Evolutionary conservation across 345 rosid genomes (phyloP).

Genomic region (Salix exigua): DNA sequence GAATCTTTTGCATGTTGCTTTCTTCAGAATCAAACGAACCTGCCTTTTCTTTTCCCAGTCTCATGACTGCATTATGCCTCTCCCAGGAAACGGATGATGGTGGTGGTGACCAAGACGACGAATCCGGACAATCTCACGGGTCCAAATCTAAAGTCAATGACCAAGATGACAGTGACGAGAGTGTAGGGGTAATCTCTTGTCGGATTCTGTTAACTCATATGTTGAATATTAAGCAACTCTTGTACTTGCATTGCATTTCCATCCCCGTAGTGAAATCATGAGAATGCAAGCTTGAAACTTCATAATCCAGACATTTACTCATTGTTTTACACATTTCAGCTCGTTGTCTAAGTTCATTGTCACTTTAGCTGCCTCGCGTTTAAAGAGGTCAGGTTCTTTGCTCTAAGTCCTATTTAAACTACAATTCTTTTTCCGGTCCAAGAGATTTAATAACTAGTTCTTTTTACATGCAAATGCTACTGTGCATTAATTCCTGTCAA

Average conservation of each 20-base stretch:
- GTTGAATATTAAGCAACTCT: neutral
- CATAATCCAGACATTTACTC: neutral
- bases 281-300: neutral
- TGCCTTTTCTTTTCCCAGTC: neutral
- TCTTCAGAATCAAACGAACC: neutral
- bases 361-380: neutral
- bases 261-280: neutral
- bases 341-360: neutral
- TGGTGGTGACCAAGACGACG: slow-evolving; percentile 14
- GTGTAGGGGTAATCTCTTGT: slow-evolving; percentile 20
- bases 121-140: slow-evolving; percentile 4
- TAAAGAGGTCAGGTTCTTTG: neutral
- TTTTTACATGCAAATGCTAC: neutral
- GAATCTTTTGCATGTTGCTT: neutral
- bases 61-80: neutral
- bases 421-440: neutral
- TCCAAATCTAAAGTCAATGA: slow-evolving; percentile 28
- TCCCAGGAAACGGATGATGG: slow-evolving; percentile 23
- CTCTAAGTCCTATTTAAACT: neutral
- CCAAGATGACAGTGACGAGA: slow-evolving; percentile 15
- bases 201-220: neutral
- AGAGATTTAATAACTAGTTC: neutral
- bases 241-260: neutral
- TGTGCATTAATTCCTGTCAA: neutral
- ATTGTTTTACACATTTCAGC: neutral